A percentile compares a stretch with the other conserved stretches of the same genome.
Conservation (phyloP, 305 asterid species). For the Fraxinus latifolia region DNA sequence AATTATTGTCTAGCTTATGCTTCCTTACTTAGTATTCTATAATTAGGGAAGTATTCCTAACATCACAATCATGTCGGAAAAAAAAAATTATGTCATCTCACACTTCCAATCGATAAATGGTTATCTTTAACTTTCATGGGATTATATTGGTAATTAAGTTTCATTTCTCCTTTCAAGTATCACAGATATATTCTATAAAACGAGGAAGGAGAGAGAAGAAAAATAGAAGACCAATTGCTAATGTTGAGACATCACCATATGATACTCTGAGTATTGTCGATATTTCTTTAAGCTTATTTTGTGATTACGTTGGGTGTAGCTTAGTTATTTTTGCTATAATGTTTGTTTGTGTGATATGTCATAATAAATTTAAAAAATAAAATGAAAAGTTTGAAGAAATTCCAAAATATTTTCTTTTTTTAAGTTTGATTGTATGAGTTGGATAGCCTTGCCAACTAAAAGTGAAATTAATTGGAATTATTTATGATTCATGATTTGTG, state of each 20-base stretch:
- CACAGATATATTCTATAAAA: too few relatives aligned
- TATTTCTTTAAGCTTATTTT: too few relatives aligned
- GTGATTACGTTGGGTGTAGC: too few relatives aligned
- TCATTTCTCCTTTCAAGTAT: background rate
- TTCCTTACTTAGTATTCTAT: background rate
- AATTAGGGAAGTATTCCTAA: background rate
- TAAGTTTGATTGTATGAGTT: background rate
- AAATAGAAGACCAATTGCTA: background rate
- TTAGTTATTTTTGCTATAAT: too few relatives aligned
- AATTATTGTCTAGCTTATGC: background rate
- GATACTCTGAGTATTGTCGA: too few relatives aligned
- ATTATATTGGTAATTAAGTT: too few relatives aligned
- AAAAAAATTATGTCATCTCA: background rate
- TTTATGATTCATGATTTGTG: background rate
- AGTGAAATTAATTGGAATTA: background rate
- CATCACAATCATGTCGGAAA: background rate
- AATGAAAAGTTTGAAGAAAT: too few relatives aligned
- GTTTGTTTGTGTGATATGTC: background rate
- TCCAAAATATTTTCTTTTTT: too few relatives aligned
- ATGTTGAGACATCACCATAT: too few relatives aligned
- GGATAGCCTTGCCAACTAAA: background rate
- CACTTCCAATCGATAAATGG: background rate
- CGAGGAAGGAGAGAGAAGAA: background rate
- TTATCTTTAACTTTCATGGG: background rate
- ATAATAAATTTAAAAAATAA: too few relatives aligned